Evolutionary conservation across 441 rosid species (phyloP).

Genomic region (Populus hybrid): DNA sequence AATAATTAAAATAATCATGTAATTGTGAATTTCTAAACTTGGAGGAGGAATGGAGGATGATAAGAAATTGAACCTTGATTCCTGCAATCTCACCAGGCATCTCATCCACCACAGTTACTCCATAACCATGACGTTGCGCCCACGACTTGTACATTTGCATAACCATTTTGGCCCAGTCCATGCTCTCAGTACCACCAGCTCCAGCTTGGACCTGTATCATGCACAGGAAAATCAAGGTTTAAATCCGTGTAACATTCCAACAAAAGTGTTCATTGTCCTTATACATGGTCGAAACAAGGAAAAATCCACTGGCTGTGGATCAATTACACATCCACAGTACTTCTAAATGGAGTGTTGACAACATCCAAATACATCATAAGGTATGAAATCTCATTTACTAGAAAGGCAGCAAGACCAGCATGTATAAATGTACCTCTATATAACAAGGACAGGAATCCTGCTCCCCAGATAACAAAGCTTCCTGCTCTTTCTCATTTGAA

Average conservation of each 20-base stretch:
- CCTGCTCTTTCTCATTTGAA: slow-evolving; percentile 85
- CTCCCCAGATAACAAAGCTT: slow-evolving; percentile 84
- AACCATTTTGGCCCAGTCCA: slow-evolving; percentile 97
- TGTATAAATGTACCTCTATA: slow-evolving; percentile 56
- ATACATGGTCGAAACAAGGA: not conserved
- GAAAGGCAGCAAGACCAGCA: slow-evolving; percentile 2
- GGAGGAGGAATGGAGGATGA: slow-evolving; percentile 9
- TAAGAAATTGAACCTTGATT: slow-evolving; percentile 71
- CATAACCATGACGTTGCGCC: slow-evolving; percentile 72
- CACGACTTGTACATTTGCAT: slow-evolving; percentile 90
- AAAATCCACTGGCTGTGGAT: not conserved
- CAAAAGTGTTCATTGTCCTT: slow-evolving; percentile 1
- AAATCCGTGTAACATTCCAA: slow-evolving; percentile 9
- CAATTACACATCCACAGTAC: not conserved
- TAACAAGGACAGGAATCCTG: slow-evolving; percentile 78
- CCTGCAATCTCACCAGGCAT: slow-evolving; percentile 94
- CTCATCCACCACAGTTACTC: slow-evolving; percentile 76
- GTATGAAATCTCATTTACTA: not conserved
- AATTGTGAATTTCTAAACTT: not conserved
- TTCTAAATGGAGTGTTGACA: not conserved
- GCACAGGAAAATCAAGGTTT: slow-evolving; percentile 18
- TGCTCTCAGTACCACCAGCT: slow-evolving; percentile 98
- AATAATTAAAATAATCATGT: not conserved
- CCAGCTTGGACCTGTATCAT: slow-evolving; percentile 86
- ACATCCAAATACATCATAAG: not conserved